These are phyloP conservation scores for Lepidium aucheri DNA, from an alignment of 345 rosid species.

Conservation along the genomic window DNA sequence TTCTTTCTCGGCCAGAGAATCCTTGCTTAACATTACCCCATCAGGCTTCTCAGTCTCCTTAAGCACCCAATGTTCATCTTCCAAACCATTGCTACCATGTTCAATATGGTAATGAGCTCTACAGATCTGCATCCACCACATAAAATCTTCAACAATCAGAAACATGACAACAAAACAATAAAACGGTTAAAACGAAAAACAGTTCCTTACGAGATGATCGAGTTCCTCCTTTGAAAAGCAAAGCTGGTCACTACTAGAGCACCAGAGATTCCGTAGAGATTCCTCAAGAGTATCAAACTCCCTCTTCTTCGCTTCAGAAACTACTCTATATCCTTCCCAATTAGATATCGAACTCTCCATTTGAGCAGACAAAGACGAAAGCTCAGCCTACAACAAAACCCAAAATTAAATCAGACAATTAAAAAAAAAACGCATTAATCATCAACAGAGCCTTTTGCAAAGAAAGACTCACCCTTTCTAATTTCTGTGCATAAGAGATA, in stretches of 20 bases:
- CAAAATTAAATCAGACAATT: background rate
- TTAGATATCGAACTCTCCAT: slow-evolving; percentile 28
- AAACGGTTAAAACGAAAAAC: background rate
- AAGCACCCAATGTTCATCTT: slow-evolving; percentile 73
- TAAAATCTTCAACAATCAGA: background rate
- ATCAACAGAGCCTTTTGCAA: no score
- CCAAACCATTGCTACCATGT: slow-evolving; percentile 66
- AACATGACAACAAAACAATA: background rate
- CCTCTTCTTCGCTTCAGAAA: slow-evolving; percentile 53
- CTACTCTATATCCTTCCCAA: slow-evolving; percentile 31
- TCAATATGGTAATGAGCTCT: slow-evolving; percentile 62
- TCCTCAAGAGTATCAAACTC: slow-evolving; percentile 67
- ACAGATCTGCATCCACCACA: slow-evolving; percentile 47
- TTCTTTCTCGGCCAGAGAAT: slow-evolving; percentile 68
- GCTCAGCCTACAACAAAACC: slow-evolving; percentile 27
- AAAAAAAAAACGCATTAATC: background rate
- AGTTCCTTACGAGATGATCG: slow-evolving; percentile 46
- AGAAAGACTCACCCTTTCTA: slow-evolving; percentile 64
- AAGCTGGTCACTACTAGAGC: slow-evolving; percentile 22
- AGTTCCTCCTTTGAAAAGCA: slow-evolving; percentile 86
- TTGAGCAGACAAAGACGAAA: slow-evolving; percentile 34
- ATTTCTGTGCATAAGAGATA: slow-evolving; percentile 31
- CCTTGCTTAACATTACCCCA: slow-evolving; percentile 57
- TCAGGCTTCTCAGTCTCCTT: slow-evolving; percentile 63
- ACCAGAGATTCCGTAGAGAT: slow-evolving; percentile 61